phyloP scores from a whole-genome alignment of 208 protist genomes.

The Endotrypanum monterogeii region DNA sequence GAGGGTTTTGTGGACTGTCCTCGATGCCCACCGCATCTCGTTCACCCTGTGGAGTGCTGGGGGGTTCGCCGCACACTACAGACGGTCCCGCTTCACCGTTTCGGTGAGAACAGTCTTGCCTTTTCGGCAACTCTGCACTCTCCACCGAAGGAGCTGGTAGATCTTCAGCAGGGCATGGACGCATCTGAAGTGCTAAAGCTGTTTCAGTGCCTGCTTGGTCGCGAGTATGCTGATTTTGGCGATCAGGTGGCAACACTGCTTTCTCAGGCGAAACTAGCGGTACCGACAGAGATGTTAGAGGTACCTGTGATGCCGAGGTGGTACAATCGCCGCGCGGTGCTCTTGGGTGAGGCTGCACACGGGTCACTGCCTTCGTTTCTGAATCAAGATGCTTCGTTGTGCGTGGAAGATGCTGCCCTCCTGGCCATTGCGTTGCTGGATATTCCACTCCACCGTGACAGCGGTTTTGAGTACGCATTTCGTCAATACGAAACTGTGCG shows the following conservation, averaged over 20 bases:
- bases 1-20: slow-evolving; percentile 63
- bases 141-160: slow-evolving; percentile 54
- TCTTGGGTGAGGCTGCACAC: slow-evolving; percentile 88
- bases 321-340: slow-evolving; percentile 86
- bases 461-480: slow-evolving; percentile 87
- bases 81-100: slow-evolving; percentile 45
- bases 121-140: slow-evolving; percentile 79
- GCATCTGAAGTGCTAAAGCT: slow-evolving; percentile 49
- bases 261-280: slow-evolving; percentile 47
- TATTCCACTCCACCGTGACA: slow-evolving; percentile 75
- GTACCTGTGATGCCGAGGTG: slow-evolving; percentile 90
- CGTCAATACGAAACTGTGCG: slow-evolving; percentile 81
- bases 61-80: slow-evolving; percentile 43
- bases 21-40: slow-evolving; percentile 40
- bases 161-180: slow-evolving; percentile 41
- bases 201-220: slow-evolving; percentile 44
- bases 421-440: slow-evolving; percentile 79
- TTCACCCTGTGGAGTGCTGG: slow-evolving; percentile 72
- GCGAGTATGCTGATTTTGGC: slow-evolving; percentile 65
- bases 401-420: slow-evolving; percentile 89
- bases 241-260: slow-evolving; percentile 41
- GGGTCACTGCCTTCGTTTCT: slow-evolving; percentile 85
- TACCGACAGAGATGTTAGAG: slow-evolving; percentile 76
- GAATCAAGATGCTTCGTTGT: slow-evolving; percentile 82
- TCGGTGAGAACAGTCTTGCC: slow-evolving; percentile 50